Conservation (phyloP, 805 yeast genomes). For the Starmerella geochares region DNA sequence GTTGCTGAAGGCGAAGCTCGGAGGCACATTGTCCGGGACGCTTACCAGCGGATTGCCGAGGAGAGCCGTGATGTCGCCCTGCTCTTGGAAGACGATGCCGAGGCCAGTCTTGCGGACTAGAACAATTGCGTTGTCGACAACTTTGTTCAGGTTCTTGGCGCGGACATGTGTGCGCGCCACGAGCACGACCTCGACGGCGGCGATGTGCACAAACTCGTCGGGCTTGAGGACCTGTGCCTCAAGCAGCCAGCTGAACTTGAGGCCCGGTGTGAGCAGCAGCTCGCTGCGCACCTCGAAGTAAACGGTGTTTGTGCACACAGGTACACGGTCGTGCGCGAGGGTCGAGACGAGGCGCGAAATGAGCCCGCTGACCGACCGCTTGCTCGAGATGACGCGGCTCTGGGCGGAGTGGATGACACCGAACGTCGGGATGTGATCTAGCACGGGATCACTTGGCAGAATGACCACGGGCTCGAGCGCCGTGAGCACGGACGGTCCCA, state of each 20-base stretch:
- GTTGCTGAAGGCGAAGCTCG: constrained; percentile 49
- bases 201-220: constrained; percentile 8
- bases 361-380: constrained; percentile 18
- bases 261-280: constrained; percentile 22
- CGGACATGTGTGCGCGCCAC: constrained; percentile 14
- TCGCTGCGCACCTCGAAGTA: constrained; percentile 18
- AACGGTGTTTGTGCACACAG: constrained; percentile 14
- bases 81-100: background rate
- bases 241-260: constrained; percentile 18
- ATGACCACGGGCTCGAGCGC: constrained; percentile 33
- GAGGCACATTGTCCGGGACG: constrained; percentile 42
- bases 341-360: constrained; percentile 16
- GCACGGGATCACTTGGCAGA: constrained; percentile 34
- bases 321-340: constrained; percentile 20
- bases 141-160: constrained; percentile 19
- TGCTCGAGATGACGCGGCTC: constrained; percentile 16
- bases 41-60: constrained; percentile 30
- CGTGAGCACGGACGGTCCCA: background rate
- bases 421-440: constrained; percentile 20
- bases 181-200: constrained; percentile 13
- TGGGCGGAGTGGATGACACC: constrained; percentile 14
- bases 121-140: constrained; percentile 2
- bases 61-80: constrained; percentile 25
- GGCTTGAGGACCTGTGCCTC: constrained; percentile 8
- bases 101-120: constrained; percentile 10